phyloP scores from a whole-genome alignment of 495 filamentous ascomycete genomes.

The Annulohypoxylon bovei region DNA sequence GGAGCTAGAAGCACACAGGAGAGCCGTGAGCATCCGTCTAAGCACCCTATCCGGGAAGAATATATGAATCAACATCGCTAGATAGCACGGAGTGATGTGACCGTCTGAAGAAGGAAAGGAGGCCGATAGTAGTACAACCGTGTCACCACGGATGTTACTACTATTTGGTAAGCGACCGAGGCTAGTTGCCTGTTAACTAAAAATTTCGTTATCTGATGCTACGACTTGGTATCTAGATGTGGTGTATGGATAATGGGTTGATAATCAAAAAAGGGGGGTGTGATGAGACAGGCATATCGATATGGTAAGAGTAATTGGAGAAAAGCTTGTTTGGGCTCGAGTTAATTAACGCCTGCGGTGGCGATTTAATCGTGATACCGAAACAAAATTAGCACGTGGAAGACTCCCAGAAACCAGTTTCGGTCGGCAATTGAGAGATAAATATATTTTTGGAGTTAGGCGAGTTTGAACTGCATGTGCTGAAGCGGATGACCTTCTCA shows the following conservation, averaged over 20 bases:
- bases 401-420: neutral
- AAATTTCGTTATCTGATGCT: neutral
- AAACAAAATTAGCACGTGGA: neutral
- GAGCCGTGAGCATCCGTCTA: slow-evolving; percentile 89
- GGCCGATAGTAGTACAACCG: neutral
- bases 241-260: slow-evolving; percentile 11
- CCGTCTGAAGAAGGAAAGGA: slow-evolving; percentile 3
- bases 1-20: slow-evolving; percentile 91
- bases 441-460: slow-evolving; percentile 20
- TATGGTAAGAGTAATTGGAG: slow-evolving; percentile 12
- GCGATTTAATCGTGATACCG: neutral
- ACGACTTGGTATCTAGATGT: neutral
- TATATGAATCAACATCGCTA: neutral
- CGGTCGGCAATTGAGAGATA: slow-evolving; percentile 12
- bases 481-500: neutral
- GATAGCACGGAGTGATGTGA: neutral
- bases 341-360: neutral
- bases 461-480: slow-evolving; percentile 4
- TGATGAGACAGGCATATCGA: slow-evolving; percentile 10
- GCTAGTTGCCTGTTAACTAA: neutral
- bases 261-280: slow-evolving; percentile 7
- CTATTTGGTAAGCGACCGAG: neutral
- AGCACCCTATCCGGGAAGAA: slow-evolving; percentile 21
- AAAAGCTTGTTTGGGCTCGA: neutral
- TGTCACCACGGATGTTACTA: neutral